Evolutionary conservation across 768 basidiomycete species (phyloP).

Genomic region (Suillus bovinus): DNA sequence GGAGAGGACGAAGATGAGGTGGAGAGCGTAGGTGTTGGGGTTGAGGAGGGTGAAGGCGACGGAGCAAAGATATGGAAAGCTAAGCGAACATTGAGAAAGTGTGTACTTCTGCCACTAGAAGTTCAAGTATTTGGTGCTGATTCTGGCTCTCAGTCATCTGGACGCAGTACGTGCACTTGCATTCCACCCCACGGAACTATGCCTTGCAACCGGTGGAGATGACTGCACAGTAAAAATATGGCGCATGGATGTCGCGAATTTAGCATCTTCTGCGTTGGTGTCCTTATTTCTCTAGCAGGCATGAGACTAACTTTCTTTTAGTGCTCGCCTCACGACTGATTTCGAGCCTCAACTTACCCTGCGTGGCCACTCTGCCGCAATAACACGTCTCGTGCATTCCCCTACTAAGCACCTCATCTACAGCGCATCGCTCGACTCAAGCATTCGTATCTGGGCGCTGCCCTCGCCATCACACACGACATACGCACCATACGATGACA

Average conservation of each 20-base stretch:
- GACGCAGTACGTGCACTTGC: constrained; percentile 90
- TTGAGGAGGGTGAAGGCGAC: constrained; percentile 67
- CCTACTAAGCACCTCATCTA: constrained; percentile 78
- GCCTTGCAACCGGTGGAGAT: constrained; percentile 91
- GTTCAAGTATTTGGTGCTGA: constrained; percentile 7
- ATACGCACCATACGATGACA: constrained; percentile 88
- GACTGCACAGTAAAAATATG: constrained; percentile 97
- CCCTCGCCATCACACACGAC: constrained; percentile 79
- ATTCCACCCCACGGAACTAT: constrained; percentile 84
- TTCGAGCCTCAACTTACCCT: constrained; percentile 92
- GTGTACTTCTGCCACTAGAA: constrained; percentile 36
- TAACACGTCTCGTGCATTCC: constrained; percentile 83
- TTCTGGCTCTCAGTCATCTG: constrained; percentile 63
- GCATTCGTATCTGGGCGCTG: constrained; percentile 88
- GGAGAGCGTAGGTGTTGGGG: constrained; percentile 49
- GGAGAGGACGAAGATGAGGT: constrained; percentile 75
- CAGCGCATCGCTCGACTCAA: constrained; percentile 91
- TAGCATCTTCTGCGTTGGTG: constrained; percentile 78
- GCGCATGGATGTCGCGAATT: constrained; percentile 77
- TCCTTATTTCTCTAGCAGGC: constrained; percentile 11
- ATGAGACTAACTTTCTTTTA: constrained; percentile 29
- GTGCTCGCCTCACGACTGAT: constrained; percentile 75
- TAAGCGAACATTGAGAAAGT: constrained; percentile 88
- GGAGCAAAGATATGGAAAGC: constrained; percentile 80
- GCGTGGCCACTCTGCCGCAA: constrained; percentile 89